Base-by-base conservation (phyloP, 495 filamentous ascomycete genomes). In the Halenospora varia region DNA sequence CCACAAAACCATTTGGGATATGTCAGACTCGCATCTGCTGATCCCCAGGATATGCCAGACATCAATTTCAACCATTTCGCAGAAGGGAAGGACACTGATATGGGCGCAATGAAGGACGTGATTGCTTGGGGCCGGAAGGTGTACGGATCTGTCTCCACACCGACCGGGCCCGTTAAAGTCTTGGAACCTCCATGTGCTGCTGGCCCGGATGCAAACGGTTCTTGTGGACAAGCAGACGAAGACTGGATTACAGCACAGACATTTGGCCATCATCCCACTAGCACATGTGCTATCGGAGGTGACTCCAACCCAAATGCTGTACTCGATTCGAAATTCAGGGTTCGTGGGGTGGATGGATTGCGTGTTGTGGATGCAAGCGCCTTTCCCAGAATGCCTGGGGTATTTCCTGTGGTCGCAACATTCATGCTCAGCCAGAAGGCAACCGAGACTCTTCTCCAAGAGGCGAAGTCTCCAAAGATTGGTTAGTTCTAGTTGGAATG, bases 351-450 rank as follows among this genome's bases (percentile, higher is more conserved):
- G 0, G 66, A 75, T n/a, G 74, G 81, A 6, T 59, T 87, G 62
- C 71, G 85, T 48, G 82, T 86, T 18, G 83, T 87, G 0, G 85
- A 87, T 69, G 84, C 82, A 13, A 78, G 73, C 9, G 76, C 79
- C 4, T 85, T 77, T 53, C 82, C 82, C 2, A 69, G 71, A 59
- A 82, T 82, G 47, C 82, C 81, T 10, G 83, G 84, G 0, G 75
- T 75, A 10, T 86, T 78, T 54, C 77, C 78, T 22, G 72, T 68
- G 0, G 55, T 80, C 13, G 71, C 79, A 0, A 83, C 81, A 10
- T 83, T 80, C 40, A 78, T 85, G 70, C 71, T 82, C 17, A 79
- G 74, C 24, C 83, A 87, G 71, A 87, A 86, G 71, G 84, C 83
- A 9, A 74, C 78, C 0, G 78, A 81, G 51, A 73, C 76, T 8